These are phyloP conservation scores for Pseudogymnoascus sp. DNA, from an alignment of 2,329 filamentous ascomycete genomes.

Conservation along the genomic window DNA sequence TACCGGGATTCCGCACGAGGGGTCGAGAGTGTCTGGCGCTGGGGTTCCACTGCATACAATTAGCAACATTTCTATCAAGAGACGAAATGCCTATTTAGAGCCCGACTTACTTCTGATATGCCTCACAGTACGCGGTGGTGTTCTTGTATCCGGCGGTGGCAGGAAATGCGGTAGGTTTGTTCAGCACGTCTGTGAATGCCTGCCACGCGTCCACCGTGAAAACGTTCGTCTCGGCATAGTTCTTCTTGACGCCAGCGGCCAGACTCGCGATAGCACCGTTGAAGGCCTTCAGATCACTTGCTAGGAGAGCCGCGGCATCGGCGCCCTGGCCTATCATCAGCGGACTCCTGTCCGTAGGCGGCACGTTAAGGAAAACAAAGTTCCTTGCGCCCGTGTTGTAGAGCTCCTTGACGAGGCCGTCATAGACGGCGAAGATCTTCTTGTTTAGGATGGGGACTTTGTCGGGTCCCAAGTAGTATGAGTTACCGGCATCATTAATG, in stretches of 20 bases:
- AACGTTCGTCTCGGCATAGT: conserved; percentile 36
- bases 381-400: conserved; percentile 47
- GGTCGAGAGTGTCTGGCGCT: conserved; percentile 32
- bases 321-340: conserved; percentile 35
- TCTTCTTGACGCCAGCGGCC: conserved; percentile 28
- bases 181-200: conserved; percentile 44
- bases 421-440: conserved; percentile 37
- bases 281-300: conserved; percentile 41
- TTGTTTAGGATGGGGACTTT: conserved; percentile 30
- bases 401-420: conserved; percentile 35
- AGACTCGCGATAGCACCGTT: conserved; percentile 39
- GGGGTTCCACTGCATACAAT: conserved; percentile 36
- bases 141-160: conserved; percentile 48
- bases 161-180: conserved; percentile 40
- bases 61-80: conserved; percentile 11
- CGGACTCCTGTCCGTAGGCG: conserved; percentile 48
- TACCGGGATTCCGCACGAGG: conserved; percentile 44
- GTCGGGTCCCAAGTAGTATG: conserved; percentile 30
- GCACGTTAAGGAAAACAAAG: conserved; percentile 52
- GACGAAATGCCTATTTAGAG: background rate
- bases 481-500: conserved; percentile 48
- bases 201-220: conserved; percentile 46
- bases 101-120: conserved; percentile 43
- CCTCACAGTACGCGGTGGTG: conserved; percentile 44
- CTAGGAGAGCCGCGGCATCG: conserved; percentile 29